These are phyloP conservation scores for Pouteria glomerata DNA, from an alignment of 148 eudicot species.

Conservation along the genomic window DNA sequence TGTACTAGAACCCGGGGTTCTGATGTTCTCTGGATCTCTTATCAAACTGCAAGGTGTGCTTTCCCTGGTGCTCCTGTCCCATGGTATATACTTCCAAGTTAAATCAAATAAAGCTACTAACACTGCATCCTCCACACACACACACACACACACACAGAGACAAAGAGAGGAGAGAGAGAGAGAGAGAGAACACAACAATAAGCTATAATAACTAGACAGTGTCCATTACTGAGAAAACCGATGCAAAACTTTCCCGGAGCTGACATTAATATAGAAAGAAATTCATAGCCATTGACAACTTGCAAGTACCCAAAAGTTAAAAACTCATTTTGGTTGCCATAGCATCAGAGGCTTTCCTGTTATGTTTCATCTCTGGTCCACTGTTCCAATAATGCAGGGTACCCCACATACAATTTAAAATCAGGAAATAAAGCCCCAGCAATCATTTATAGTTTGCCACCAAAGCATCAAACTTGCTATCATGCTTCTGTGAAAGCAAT, in stretches of 20 bases:
- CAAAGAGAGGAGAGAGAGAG: not conserved
- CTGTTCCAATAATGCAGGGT: conserved; percentile 10
- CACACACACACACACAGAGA: not conserved
- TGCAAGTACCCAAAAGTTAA: conserved; percentile 6
- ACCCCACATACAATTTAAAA: conserved; percentile 2
- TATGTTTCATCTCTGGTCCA: conserved; percentile 14
- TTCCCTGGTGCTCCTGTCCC: conserved; percentile 49
- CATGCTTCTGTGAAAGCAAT: not conserved
- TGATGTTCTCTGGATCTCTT: conserved; percentile 32
- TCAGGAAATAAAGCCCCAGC: conserved; percentile 13
- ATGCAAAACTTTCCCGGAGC: not conserved
- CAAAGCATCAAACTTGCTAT: conserved; percentile 1
- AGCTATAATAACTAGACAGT: not conserved
- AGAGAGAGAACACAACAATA: not conserved
- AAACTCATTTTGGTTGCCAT: not conserved
- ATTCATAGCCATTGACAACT: not conserved
- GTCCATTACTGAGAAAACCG: not conserved
- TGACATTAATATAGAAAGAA: not conserved
- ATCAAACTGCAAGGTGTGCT: conserved; percentile 59
- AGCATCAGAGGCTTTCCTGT: not conserved
- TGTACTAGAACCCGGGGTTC: conserved; percentile 39
- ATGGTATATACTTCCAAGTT: not conserved
- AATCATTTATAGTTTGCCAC: conserved; percentile 12
- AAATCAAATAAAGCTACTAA: not conserved
- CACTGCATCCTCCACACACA: not conserved